A percentile compares a stretch with the other conserved stretches of the same genome.
Conservation (phyloP, 805 yeast genomes). For the Saccharomyces jurei region DNA sequence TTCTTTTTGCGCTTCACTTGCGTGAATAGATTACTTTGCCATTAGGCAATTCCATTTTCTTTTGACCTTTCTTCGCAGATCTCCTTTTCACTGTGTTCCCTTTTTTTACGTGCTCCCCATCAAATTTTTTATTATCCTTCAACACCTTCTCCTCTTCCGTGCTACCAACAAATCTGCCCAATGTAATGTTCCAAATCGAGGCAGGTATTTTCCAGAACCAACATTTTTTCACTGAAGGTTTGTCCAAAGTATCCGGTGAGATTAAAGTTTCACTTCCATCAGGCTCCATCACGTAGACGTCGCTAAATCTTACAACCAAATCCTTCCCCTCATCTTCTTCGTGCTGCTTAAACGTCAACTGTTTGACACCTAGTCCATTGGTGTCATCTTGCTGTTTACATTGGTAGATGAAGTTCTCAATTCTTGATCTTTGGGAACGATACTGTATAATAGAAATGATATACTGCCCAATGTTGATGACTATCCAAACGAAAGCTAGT, state of each 20-base stretch:
- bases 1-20: slow-evolving; percentile 4
- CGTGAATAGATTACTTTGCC: slow-evolving; percentile 50
- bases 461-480: slow-evolving; percentile 53
- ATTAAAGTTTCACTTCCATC: slow-evolving; percentile 34
- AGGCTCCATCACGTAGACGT: slow-evolving; percentile 48
- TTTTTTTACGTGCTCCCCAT: slow-evolving; percentile 36
- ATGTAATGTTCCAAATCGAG: slow-evolving; percentile 37
- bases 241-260: slow-evolving; percentile 40
- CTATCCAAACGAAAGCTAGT: slow-evolving; percentile 39
- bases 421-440: slow-evolving; percentile 48
- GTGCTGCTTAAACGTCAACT: slow-evolving; percentile 36
- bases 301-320: slow-evolving; percentile 50
- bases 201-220: slow-evolving; percentile 37
- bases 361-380: slow-evolving; percentile 40
- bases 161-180: slow-evolving; percentile 31
- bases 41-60: slow-evolving; percentile 47
- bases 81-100: slow-evolving; percentile 26
- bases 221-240: slow-evolving; percentile 45
- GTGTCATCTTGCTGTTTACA: slow-evolving; percentile 52
- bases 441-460: slow-evolving; percentile 46
- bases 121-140: slow-evolving; percentile 26
- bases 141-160: slow-evolving; percentile 3
- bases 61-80: slow-evolving; percentile 35
- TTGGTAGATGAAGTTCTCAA: slow-evolving; percentile 43
- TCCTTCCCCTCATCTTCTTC: slow-evolving; percentile 41